Base-by-base conservation (phyloP, 495 filamentous ascomycete species). In the Trichodelitschia bisporula region DNA sequence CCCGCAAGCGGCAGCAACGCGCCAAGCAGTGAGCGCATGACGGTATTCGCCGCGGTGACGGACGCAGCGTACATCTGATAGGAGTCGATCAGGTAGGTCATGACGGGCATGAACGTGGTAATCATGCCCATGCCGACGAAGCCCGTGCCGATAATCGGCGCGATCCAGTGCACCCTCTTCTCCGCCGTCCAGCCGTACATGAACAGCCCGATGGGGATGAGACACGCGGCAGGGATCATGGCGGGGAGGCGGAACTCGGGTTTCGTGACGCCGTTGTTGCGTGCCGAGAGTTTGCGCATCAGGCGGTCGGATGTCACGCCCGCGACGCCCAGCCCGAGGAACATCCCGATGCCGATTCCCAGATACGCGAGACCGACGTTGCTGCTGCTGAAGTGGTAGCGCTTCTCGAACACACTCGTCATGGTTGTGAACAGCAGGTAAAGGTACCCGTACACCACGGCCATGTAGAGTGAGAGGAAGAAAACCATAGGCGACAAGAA, bases 41-140 rank as follows among this genome's bases (percentile, higher is more conserved):
- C 40, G 15, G 53, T 49, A 24, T 54, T 59, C 0, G 53, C 60
- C 1, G 59, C 61, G 31, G 56, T 49, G 2, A 61, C 50, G 0
- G 52, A 56, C 3, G 58, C 59, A 0, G 49, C 53, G 30, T 55
- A 53, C 4, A 33, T 16, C 2, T 51, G 41, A 31, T 61, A 62
- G 13, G 48, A 14, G 10, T 29, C 38, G 27, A 79, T 80, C n/a
- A 82, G 78, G 41, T 92, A 92, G 45, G 86, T 91, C 18, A 79
- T 66, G 1, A 75, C 65, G 0, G 72, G 77, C 28, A 77, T 39
- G 33, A 39, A 39, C 12, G 36, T 27, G 9, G 31, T 33, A 3
- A 39, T 19, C 9, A 29, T 24, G 18, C 33, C 28, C 13, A 39
- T 27, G 15, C n/a, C 24, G 27, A 39, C 35, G 32, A 30, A 36